Percentiles rank a stretch among this genome's conserved stretches.
These are phyloP conservation scores for Clohesyomyces aquaticus DNA, from an alignment of 495 filamentous ascomycete genomes.

Conservation along the genomic window DNA sequence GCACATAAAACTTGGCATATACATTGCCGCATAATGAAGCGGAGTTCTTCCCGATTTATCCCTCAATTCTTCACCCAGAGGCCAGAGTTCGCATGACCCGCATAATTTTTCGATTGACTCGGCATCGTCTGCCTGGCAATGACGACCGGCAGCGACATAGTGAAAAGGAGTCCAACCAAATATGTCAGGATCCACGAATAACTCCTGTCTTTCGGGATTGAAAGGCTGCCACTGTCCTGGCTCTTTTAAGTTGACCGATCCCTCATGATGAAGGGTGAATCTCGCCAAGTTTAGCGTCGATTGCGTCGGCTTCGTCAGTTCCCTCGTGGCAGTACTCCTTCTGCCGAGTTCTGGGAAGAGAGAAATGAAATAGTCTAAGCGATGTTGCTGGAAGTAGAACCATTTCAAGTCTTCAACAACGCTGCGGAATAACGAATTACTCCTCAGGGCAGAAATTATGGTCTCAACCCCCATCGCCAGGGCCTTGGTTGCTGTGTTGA, in stretches of 20 bases:
- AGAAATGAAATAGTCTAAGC: not conserved
- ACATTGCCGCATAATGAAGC: constrained; percentile 9
- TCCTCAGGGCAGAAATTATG: not conserved
- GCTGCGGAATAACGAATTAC: not conserved
- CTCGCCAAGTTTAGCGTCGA: not conserved
- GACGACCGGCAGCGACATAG: constrained; percentile 1
- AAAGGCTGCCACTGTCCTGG: not conserved
- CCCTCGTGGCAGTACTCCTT: not conserved
- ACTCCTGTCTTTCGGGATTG: not conserved
- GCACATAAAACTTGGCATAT: not conserved
- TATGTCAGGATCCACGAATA: not conserved
- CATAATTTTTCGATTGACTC: not conserved
- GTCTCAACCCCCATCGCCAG: not conserved
- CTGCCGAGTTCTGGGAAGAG: constrained; percentile 1
- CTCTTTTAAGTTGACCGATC: not conserved
- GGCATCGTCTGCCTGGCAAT: not conserved
- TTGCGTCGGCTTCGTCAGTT: not conserved
- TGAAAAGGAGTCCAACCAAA: constrained; percentile 16
- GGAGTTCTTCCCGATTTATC: constrained; percentile 12
- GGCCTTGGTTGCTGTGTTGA: not conserved
- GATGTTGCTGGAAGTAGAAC: constrained; percentile 5
- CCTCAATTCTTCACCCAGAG: not conserved
- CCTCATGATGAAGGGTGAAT: not conserved
- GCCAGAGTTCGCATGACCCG: too few relatives aligned
- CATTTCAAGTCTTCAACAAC: not conserved